Evolutionary conservation across 2,329 filamentous ascomycete species (phyloP), one percentile per base, ranked within the genome.

Genomic region (Scleromitrula shiraiana): DNA sequence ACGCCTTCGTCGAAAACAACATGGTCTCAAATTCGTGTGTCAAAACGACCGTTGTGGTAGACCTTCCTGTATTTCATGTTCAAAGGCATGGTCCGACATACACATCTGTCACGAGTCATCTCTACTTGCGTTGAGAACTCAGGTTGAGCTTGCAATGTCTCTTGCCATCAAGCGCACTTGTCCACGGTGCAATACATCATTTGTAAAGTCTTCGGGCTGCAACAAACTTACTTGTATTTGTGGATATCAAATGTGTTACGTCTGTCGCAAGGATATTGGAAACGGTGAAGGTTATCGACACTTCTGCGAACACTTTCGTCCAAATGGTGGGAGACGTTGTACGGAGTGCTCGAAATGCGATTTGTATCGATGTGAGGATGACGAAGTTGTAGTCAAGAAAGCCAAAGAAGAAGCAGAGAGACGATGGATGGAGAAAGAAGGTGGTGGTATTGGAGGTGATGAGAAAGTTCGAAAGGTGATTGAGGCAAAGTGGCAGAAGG

Each of bases 161-260:
- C 82, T 90, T 63, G 91, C 91, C 20, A 82, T 97, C 64, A 98
- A 97, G 69, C 85, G 93, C 42, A 91, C 93, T 8, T 98, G 93
- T 64, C 93, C 93, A 7, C 80, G 84, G 40, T 98, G 93, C 71
- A 84, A 87, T 57, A 87, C 90, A 8, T 87, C 83, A 14, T 97
- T 97, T 64, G 87, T 98, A 68, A 97, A 97, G 66, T 84, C 82
- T 6, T 82, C 83, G 22, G 93, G 93, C 60, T 98, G 93, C 76
- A 98, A 98, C 72, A 97, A 97, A 69, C 76, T 98, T 33, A 91
- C 88, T 5, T 97, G 93, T 64, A 82, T 89, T 14, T 98, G 93
- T 67, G 93, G 93, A 7, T 97, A 97, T 68, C 85, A 86, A 58
- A 97, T 97, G 91, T 98, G 93, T 66, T 98, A 98, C 62, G 80